These are phyloP conservation scores for Triticum urartu DNA, from an alignment of 176 grass and related monocot genomes.

Conservation along the genomic window DNA sequence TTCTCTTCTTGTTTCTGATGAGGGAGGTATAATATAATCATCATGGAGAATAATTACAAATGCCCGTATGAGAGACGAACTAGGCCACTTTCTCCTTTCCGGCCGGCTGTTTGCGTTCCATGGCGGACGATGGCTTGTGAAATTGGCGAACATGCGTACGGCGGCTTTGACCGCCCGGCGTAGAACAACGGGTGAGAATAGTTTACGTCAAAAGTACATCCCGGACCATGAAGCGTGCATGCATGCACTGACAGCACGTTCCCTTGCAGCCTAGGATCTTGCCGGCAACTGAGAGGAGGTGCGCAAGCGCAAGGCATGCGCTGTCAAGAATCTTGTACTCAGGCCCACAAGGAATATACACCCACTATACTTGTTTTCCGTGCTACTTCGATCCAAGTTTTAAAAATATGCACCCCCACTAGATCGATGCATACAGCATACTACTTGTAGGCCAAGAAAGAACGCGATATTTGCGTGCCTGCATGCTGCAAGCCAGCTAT, in stretches of 20 bases:
- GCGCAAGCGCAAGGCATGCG: neutral
- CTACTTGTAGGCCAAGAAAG: slow-evolving; percentile 12
- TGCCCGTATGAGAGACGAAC: neutral
- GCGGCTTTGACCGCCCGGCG: neutral
- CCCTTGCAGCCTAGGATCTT: neutral
- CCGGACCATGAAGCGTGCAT: neutral
- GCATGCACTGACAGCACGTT: neutral
- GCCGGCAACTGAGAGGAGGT: no score
- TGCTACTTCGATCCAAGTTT: neutral
- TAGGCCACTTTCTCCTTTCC: neutral
- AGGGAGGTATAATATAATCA: neutral
- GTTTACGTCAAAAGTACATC: neutral
- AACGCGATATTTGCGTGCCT: neutral
- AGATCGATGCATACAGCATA: neutral
- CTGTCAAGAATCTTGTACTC: neutral
- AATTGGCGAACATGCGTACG: neutral
- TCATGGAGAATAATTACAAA: neutral
- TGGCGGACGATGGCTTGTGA: neutral
- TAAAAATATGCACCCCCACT: no score
- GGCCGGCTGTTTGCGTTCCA: neutral
- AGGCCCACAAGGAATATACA: neutral
- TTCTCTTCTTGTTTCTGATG: neutral
- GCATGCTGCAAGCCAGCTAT: neutral
- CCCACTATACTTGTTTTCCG: neutral
- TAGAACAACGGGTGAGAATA: neutral